phyloP scores from a whole-genome alignment of 2,329 filamentous ascomycete genomes.

The Aspergillus pseudoviridinutans region DNA sequence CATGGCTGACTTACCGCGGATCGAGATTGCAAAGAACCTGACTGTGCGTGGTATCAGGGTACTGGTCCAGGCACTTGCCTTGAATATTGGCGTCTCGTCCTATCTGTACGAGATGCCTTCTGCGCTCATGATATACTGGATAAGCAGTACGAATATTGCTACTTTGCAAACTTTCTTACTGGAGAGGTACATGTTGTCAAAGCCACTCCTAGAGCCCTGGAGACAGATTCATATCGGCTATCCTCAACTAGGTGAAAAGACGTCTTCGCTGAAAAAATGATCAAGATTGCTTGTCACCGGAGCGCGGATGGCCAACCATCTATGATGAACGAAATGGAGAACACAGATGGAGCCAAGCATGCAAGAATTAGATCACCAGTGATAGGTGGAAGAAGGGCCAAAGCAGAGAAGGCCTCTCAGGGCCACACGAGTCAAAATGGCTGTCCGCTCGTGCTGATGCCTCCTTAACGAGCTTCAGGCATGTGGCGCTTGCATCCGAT shows the following conservation, averaged over 20 bases:
- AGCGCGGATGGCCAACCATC: not conserved
- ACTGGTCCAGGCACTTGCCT: slow-evolving; percentile 34
- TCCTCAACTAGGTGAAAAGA: not conserved
- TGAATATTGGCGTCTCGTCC: slow-evolving; percentile 34
- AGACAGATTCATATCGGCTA: slow-evolving; percentile 30
- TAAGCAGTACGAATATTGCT: slow-evolving; percentile 42
- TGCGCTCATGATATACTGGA: slow-evolving; percentile 50
- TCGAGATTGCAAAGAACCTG: slow-evolving; percentile 22
- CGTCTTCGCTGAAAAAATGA: not conserved
- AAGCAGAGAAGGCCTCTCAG: not conserved
- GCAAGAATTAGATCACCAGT: not conserved
- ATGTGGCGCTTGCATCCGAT: not conserved
- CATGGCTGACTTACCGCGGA: slow-evolving; percentile 23
- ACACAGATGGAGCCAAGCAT: not conserved
- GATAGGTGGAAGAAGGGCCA: not conserved
- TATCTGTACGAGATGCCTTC: slow-evolving; percentile 37
- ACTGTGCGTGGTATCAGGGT: slow-evolving; percentile 25
- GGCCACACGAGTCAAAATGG: not conserved
- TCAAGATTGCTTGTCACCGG: not conserved
- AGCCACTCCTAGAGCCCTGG: slow-evolving; percentile 27
- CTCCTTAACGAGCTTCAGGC: not conserved
- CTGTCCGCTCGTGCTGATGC: not conserved
- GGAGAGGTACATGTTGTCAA: slow-evolving; percentile 38
- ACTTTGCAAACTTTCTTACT: slow-evolving; percentile 39
- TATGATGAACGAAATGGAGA: not conserved